Conservation (phyloP, 1,284 basidiomycete genomes). For the Bondarzewia mesenterica region DNA sequence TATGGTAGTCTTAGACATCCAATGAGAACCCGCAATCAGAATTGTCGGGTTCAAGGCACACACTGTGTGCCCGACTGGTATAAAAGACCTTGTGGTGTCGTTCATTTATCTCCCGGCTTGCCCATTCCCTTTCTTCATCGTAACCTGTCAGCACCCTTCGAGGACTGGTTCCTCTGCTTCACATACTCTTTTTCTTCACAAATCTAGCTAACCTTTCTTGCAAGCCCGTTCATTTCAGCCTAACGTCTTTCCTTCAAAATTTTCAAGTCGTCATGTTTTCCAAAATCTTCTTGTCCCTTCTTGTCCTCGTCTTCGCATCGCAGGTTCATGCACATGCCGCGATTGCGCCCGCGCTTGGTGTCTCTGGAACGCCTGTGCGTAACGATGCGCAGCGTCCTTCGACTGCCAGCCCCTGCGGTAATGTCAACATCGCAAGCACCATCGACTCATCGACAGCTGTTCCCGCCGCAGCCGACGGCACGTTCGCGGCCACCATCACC, state of each 20-base stretch:
- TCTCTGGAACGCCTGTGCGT: constrained; percentile 31
- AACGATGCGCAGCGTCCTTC: constrained; percentile 38
- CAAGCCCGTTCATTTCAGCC: neutral
- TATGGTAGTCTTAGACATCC: too few species aligned
- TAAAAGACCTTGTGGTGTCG: neutral
- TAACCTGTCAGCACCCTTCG: neutral
- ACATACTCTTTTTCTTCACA: neutral
- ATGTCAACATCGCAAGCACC: constrained; percentile 31
- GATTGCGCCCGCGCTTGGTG: constrained; percentile 39
- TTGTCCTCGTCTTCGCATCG: constrained; percentile 25
- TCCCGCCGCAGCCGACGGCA: constrained; percentile 31
- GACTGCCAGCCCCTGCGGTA: constrained; percentile 33
- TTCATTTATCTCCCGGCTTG: neutral
- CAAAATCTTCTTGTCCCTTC: constrained; percentile 21
- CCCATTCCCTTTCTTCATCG: neutral
- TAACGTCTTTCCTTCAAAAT: too few species aligned
- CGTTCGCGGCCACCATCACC: constrained; percentile 35
- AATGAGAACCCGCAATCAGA: too few species aligned
- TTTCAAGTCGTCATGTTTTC: constrained; percentile 24
- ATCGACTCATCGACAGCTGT: constrained; percentile 35
- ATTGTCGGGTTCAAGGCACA: too few species aligned
- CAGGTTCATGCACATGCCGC: constrained; percentile 37
- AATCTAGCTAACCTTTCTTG: neutral
- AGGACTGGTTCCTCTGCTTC: neutral
- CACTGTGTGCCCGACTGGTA: too few species aligned